A percentile compares a stretch with the other conserved stretches of the same genome.
These are phyloP conservation scores for Herpetomonas samuelpessoai DNA, from an alignment of 208 protist species.

Conservation along the genomic window DNA sequence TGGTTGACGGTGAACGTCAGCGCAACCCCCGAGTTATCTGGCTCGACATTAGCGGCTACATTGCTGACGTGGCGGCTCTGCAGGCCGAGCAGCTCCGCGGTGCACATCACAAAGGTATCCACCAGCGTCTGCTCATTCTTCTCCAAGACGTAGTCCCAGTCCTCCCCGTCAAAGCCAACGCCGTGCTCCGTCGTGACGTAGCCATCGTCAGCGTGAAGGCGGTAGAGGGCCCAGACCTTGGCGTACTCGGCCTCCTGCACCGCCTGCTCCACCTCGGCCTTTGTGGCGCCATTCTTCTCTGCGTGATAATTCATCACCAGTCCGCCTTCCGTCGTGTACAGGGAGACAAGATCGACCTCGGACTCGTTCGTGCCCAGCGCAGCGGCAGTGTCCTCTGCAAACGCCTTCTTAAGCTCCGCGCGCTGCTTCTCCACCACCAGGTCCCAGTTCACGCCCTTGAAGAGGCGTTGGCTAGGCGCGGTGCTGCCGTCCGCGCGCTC, in stretches of 20 bases:
- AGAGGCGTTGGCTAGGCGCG: conserved; percentile 19
- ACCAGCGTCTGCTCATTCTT: background rate
- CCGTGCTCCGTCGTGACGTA: conserved; percentile 23
- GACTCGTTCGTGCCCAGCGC: conserved; percentile 9
- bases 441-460: conserved; percentile 19
- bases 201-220: conserved; percentile 10
- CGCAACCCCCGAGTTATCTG: conserved; percentile 2
- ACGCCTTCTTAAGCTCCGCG: conserved; percentile 18
- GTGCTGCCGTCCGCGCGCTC: background rate
- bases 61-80: conserved; percentile 21
- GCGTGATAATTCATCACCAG: conserved; percentile 37
- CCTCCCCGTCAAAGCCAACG: conserved; percentile 52
- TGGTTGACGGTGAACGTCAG: conserved; percentile 14
- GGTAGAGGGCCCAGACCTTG: conserved; percentile 26
- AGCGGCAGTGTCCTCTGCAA: conserved; percentile 26
- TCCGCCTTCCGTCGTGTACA: conserved; percentile 29
- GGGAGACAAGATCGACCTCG: conserved; percentile 15
- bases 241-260: conserved; percentile 22
- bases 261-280: conserved; percentile 19
- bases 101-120: background rate
- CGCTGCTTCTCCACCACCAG: conserved; percentile 14
- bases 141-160: conserved; percentile 57
- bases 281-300: conserved; percentile 23
- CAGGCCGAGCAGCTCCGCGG: conserved; percentile 22
- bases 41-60: conserved; percentile 11